Evolutionary conservation across 805 yeast species (phyloP).

Genomic region (Candida ponderosae): DNA sequence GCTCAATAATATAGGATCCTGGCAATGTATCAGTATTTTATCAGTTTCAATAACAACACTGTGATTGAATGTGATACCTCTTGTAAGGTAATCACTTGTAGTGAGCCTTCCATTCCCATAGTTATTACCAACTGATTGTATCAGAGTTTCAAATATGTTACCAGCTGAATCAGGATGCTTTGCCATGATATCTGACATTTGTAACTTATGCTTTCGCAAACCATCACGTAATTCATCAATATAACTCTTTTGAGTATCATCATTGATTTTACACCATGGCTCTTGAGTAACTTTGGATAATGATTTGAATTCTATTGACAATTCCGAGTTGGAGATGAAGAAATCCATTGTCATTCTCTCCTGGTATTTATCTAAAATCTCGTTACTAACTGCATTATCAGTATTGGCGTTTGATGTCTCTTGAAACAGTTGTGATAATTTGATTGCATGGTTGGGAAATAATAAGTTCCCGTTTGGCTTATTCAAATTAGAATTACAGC

Average conservation of each 20-base stretch:
- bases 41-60: slow-evolving; percentile 56
- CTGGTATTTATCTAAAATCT: slow-evolving; percentile 21
- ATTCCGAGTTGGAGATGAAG: slow-evolving; percentile 52
- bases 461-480: slow-evolving; percentile 47
- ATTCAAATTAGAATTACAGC: slow-evolving; percentile 29
- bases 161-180: slow-evolving; percentile 7
- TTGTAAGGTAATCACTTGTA: slow-evolving; percentile 47
- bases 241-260: slow-evolving; percentile 38
- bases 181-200: slow-evolving; percentile 29
- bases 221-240: slow-evolving; percentile 52
- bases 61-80: slow-evolving; percentile 52
- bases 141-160: slow-evolving; percentile 19
- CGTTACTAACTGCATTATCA: slow-evolving; percentile 14
- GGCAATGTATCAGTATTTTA: slow-evolving; percentile 51
- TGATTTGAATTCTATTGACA: slow-evolving; percentile 51
- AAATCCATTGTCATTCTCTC: slow-evolving; percentile 45
- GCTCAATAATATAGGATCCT: slow-evolving; percentile 61
- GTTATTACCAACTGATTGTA: slow-evolving; percentile 24
- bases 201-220: slow-evolving; percentile 35
- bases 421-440: slow-evolving; percentile 34
- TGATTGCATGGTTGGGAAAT: slow-evolving; percentile 48
- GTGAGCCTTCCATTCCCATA: slow-evolving; percentile 24
- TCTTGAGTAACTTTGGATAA: slow-evolving; percentile 39
- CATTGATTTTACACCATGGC: slow-evolving; percentile 58
- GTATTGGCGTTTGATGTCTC: slow-evolving; percentile 30